Evolutionary conservation across 2,329 filamentous ascomycete species (phyloP).

Genomic region (Pezicula carpinea): DNA sequence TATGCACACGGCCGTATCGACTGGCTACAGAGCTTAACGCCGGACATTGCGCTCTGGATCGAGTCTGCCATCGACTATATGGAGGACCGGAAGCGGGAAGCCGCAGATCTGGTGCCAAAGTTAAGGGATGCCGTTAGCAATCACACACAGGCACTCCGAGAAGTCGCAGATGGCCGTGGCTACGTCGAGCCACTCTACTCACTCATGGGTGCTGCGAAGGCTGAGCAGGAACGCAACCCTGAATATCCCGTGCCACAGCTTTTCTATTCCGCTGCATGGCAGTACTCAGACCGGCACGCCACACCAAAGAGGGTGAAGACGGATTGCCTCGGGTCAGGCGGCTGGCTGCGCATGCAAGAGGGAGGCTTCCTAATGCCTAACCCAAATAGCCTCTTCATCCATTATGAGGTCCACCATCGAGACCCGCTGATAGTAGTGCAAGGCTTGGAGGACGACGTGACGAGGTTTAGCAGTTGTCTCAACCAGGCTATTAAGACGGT

Average conservation of each 20-base stretch:
- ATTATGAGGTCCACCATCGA: neutral
- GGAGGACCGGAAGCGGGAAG: neutral
- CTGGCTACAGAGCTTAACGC: neutral
- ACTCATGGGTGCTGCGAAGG: neutral
- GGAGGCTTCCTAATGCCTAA: neutral
- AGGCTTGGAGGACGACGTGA: neutral
- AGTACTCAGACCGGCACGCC: neutral
- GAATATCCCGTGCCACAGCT: neutral
- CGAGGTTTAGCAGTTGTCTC: neutral
- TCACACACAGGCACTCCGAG: neutral
- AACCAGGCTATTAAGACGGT: neutral
- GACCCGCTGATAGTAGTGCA: neutral
- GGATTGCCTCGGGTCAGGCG: neutral
- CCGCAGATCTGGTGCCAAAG: neutral
- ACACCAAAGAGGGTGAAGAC: neutral
- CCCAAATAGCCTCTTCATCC: neutral
- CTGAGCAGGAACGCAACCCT: neutral
- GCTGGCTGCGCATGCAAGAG: neutral
- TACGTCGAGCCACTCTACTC: neutral
- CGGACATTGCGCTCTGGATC: neutral
- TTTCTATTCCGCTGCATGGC: neutral
- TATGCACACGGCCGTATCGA: neutral
- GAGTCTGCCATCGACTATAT: neutral
- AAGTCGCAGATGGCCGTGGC: neutral
- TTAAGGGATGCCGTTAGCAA: neutral